phyloP scores from a whole-genome alignment of 805 yeast genomes.

The Saccharomycopsis sp. region DNA sequence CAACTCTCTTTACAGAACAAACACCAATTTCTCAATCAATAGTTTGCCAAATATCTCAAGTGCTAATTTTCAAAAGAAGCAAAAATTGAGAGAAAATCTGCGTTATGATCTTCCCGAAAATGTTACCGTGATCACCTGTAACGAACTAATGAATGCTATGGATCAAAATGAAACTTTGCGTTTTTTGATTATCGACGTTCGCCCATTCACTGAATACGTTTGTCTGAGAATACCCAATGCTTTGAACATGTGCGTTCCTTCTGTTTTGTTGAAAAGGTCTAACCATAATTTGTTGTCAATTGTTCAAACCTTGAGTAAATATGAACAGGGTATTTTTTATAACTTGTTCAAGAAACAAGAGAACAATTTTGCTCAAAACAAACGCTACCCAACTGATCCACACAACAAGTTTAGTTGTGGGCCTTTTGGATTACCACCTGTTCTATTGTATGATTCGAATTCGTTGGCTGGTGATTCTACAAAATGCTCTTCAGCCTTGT shows the following conservation, averaged over 20 bases:
- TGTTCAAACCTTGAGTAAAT: slow-evolving; percentile 47
- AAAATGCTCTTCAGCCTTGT: slow-evolving; percentile 32
- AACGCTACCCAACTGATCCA: background rate
- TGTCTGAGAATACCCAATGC: slow-evolving; percentile 50
- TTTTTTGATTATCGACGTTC: slow-evolving; percentile 57
- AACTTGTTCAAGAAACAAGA: slow-evolving; percentile 27
- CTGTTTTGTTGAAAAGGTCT: slow-evolving; percentile 73
- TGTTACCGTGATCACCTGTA: slow-evolving; percentile 5
- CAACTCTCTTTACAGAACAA: slow-evolving; percentile 8
- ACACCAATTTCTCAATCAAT: slow-evolving; percentile 9
- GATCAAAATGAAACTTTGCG: slow-evolving; percentile 11
- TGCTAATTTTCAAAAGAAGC: slow-evolving; percentile 4
- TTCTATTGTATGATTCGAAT: slow-evolving; percentile 43
- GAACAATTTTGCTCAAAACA: slow-evolving; percentile 17
- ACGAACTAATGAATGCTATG: slow-evolving; percentile 3
- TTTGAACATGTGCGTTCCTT: slow-evolving; percentile 75
- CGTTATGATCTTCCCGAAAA: slow-evolving; percentile 5
- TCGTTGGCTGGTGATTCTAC: background rate
- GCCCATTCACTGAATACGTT: slow-evolving; percentile 72
- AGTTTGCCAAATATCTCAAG: slow-evolving; percentile 17
- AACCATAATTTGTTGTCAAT: slow-evolving; percentile 60
- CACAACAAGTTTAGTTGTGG: slow-evolving; percentile 19
- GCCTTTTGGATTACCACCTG: slow-evolving; percentile 30
- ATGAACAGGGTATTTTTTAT: slow-evolving; percentile 39
- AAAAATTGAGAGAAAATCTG: background rate